Evolutionary conservation across 176 grass and related monocot genomes (phyloP), one percentile per base, ranked within the genome.

Genomic region (Secale cereale): DNA sequence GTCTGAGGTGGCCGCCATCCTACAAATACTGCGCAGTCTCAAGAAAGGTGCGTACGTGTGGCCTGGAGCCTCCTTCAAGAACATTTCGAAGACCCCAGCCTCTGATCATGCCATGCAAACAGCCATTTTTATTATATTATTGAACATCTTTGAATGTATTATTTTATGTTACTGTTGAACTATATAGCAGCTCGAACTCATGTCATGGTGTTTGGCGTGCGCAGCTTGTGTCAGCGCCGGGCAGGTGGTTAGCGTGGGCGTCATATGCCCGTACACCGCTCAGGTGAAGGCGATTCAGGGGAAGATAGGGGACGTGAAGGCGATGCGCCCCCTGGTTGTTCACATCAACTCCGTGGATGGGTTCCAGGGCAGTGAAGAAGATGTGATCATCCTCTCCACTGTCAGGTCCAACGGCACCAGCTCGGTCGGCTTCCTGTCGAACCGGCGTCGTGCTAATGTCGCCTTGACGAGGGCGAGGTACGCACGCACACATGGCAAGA

Each of bases 301-400:
- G 29, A 33, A 28, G 41, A 50, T 94, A 31, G 83, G 80, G 15
- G 82, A 91, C 6, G 67, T 56, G 48, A 75, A 80, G 31, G 1
- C 27, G 14, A 84, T 83, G 59, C 60, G 0, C 10, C 87, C 83
- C 8, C 59, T 76, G 13, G 46, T 61, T 29, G 64, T 80, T 31
- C 85, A 50, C 5, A 46, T 97, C 27, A 94, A 87, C 57, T 92
- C 89, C 0, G 83, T 94, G 11, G 94, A 97, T 48, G 94, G 94
- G 2, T 94, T 97, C 78, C 94, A 97, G 64, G 91, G 94, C 17
- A 92, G 91, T 5, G 91, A 97, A 37, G 87, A 97, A 48, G 89
- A 97, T 35, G 30, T 97, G 25, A 94, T 94, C 57, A 90, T 97
- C 63, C 74, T 97, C 2, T 92, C 89, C 23, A 92, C 91, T 23